Conservation (phyloP, 352 stramenopile species). For the Globisporangium emineosum region DNA sequence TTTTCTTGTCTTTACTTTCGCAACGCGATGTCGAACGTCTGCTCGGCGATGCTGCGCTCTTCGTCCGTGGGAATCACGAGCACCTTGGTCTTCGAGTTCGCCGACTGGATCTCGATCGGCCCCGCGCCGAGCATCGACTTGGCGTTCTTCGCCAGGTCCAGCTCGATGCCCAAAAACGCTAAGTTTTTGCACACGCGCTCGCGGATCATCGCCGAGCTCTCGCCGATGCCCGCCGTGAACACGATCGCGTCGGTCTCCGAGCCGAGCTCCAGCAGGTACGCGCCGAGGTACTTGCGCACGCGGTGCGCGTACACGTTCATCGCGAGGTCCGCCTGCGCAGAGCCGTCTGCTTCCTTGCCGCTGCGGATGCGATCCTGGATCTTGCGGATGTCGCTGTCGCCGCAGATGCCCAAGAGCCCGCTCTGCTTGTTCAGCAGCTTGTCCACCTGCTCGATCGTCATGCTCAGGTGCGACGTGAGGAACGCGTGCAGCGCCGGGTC, state of each 20-base stretch:
- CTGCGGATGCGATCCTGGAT: conserved; percentile 63
- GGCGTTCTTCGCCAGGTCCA: conserved; percentile 75
- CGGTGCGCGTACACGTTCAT: conserved; percentile 85
- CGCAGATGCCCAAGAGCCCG: conserved; percentile 76
- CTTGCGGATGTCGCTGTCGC: conserved; percentile 79
- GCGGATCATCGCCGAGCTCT: conserved; percentile 80
- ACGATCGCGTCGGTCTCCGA: conserved; percentile 79
- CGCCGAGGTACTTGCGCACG: conserved; percentile 86
- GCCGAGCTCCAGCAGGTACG: conserved; percentile 71
- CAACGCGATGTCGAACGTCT: conserved; percentile 69
- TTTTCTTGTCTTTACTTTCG: conserved; percentile 24
- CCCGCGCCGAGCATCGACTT: conserved; percentile 54
- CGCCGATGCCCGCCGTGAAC: conserved; percentile 89
- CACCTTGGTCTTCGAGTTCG: conserved; percentile 54
- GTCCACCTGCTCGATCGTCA: conserved; percentile 77
- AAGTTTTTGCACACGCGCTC: conserved; percentile 65
- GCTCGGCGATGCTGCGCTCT: conserved; percentile 87
- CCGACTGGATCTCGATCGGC: conserved; percentile 57
- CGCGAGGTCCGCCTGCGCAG: conserved; percentile 51
- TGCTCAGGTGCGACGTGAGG: conserved; percentile 56
- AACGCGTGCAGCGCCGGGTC: conserved; percentile 84
- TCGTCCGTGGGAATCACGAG: conserved; percentile 90
- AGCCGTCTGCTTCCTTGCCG: conserved; percentile 28
- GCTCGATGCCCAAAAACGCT: conserved; percentile 59
- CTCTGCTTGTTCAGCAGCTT: conserved; percentile 90